phyloP scores from a whole-genome alignment of 1,284 basidiomycete genomes.

The Sporisorium scitamineum region DNA sequence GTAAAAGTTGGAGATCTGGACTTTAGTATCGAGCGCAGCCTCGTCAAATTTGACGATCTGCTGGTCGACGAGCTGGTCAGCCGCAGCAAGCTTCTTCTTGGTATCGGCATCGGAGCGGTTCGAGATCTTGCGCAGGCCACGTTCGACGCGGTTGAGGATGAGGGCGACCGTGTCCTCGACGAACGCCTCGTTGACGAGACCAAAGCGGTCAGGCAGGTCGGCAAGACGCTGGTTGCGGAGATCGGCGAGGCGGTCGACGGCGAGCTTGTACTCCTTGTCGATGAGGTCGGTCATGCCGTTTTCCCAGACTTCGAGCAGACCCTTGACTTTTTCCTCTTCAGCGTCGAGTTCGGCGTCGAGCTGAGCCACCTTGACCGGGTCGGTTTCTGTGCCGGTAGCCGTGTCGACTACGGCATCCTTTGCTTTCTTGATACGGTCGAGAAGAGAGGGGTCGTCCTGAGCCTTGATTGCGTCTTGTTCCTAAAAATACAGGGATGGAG shows the following conservation, averaged over 20 bases:
- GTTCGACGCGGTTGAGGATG: conserved; percentile 53
- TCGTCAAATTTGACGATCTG: conserved; percentile 51
- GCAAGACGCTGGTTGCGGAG: conserved; percentile 46
- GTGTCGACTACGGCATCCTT: conserved; percentile 44
- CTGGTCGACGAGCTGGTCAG: conserved; percentile 42
- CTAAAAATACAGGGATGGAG: conserved; percentile 18
- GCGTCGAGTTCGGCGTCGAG: conserved; percentile 62
- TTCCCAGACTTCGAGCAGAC: conserved; percentile 63
- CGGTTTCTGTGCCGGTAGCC: conserved; percentile 32
- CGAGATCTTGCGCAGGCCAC: conserved; percentile 50
- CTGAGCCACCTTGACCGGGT: conserved; percentile 48
- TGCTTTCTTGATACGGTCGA: conserved; percentile 56
- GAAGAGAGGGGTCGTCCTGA: conserved; percentile 46
- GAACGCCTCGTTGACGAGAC: conserved; percentile 54
- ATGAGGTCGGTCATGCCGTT: conserved; percentile 53
- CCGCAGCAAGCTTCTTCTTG: conserved; percentile 30
- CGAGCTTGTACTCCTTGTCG: conserved; percentile 56
- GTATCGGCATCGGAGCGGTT: conserved; percentile 12
- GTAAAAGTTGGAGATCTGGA: conserved; percentile 47
- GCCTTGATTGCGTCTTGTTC: conserved; percentile 51
- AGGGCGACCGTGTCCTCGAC: conserved; percentile 58
- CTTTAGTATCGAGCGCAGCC: conserved; percentile 40
- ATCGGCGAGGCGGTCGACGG: conserved; percentile 53
- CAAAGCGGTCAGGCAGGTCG: conserved; percentile 61
- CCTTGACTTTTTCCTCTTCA: conserved; percentile 51